phyloP scores from a whole-genome alignment of 1,284 basidiomycete species.

The Cutaneotrichosporon sp. region DNA sequence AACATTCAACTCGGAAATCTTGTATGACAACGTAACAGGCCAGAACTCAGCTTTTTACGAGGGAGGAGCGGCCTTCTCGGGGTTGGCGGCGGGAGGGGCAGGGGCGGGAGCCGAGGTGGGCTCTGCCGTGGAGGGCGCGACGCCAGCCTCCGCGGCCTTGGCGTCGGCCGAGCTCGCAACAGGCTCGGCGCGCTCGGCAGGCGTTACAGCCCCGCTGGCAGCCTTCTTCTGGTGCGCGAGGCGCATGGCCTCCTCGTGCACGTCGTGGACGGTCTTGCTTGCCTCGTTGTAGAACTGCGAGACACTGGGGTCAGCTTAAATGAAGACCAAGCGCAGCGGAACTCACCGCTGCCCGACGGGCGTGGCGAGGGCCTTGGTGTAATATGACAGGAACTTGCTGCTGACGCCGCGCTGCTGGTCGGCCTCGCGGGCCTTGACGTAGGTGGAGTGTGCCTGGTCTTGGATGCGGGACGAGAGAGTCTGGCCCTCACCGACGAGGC shows the following conservation, averaged over 20 bases:
- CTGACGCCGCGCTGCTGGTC: conserved; percentile 77
- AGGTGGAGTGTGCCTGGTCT: conserved; percentile 58
- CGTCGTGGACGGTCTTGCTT: conserved; percentile 64
- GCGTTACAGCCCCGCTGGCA: background rate
- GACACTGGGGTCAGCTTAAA: conserved; percentile 39
- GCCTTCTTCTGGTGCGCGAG: conserved; percentile 50
- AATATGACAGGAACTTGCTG: conserved; percentile 72
- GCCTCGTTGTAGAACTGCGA: conserved; percentile 65
- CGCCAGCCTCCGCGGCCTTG: conserved; percentile 7
- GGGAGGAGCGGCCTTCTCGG: conserved; percentile 7
- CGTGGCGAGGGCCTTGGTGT: conserved; percentile 69
- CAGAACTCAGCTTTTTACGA: background rate
- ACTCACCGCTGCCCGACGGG: conserved; percentile 67
- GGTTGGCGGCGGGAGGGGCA: background rate
- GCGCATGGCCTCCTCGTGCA: conserved; percentile 57
- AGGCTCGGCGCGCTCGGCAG: conserved; percentile 1
- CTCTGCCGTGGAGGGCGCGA: background rate
- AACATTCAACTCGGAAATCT: background rate
- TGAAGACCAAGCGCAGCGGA: background rate
- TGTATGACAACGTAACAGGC: background rate
- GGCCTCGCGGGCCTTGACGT: conserved; percentile 66
- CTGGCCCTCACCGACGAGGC: conserved; percentile 54
- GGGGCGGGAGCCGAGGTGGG: background rate
- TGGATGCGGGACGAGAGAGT: conserved; percentile 73
- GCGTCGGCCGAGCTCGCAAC: background rate